Evolutionary conservation across 805 yeast genomes (phyloP), one percentile per base, ranked within the genome.

Genomic region (Kluyveromyces nonfermentans): DNA sequence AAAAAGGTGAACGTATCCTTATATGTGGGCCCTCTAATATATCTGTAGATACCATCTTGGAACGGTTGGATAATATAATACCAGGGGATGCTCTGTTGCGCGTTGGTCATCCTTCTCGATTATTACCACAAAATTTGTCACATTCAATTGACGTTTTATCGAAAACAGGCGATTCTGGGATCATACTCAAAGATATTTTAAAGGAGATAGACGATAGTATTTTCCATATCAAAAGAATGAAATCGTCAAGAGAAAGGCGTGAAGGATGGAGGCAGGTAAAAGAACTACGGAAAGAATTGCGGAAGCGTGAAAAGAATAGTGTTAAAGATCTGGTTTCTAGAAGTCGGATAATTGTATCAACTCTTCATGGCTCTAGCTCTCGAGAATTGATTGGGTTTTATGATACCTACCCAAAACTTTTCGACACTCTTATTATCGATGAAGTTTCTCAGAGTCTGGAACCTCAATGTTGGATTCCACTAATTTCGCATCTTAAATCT

Each of bases 391-490:
- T 74, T n/a, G 69, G 75, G 3, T 64, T 79, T 35, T 74, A 76
- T 52, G 51, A 50, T 31, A 61, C 58, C 1, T 51, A 46, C 1
- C 57, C 64, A 4, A 59, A 62, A 28, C 57, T 79, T 10, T 86
- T 90, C 56, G 86, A 85, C 50, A 78, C 95, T 0, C 69, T 90
- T 28, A 84, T 93, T 10, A 89, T 90, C 31, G 98, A 90, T 64
- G 98, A 90, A 62, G 96, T 90, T 0, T 87, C 97, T 0, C 98
- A 90, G 61, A 74, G 96, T 9, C 64, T 90, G 43, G 96, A 90
- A 56, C 95, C 97, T 1, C 95, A 90, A 51, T 88, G 97, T 55
- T 89, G 97, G 97, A 88, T 90, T 19, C 97, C 98, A 1, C 48
- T 93, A 6, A 70, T 87, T 3, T 73, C 75, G 33, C 90, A 85